These are phyloP conservation scores for Pulchroboletus neoregius DNA, from an alignment of 1,284 basidiomycete species.

Conservation along the genomic window DNA sequence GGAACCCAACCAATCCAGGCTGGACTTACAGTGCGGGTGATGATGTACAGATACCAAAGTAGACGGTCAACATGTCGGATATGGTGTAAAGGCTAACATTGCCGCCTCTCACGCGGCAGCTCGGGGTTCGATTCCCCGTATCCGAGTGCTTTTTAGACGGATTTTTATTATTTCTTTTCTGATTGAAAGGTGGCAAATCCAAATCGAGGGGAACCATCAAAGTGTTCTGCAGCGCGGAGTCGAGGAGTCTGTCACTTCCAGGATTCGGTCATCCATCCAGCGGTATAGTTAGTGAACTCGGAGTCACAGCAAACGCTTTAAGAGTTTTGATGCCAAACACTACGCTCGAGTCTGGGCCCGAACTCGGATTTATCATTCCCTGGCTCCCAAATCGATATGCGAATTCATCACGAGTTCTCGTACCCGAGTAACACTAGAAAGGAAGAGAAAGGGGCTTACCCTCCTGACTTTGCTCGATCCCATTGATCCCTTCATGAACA, in stretches of 20 bases:
- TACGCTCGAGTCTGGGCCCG: no score
- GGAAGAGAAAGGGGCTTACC: neutral
- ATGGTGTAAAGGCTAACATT: constrained; percentile 68
- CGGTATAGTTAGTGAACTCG: no score
- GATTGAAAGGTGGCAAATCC: neutral
- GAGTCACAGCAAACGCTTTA: no score
- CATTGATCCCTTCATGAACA: neutral
- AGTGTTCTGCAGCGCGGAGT: neutral
- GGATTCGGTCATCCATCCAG: no score
- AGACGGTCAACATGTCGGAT: constrained; percentile 32
- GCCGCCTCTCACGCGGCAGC: constrained; percentile 61
- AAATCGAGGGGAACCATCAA: neutral
- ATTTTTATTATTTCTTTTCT: no score
- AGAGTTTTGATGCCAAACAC: no score
- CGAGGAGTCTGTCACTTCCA: neutral
- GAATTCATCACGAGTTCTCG: no score
- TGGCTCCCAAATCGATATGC: no score
- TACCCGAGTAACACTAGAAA: neutral
- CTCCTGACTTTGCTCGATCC: neutral
- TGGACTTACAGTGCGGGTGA: no score
- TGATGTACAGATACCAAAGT: neutral
- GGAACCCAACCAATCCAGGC: no score
- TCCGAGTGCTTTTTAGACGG: constrained; percentile 39
- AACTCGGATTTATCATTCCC: no score
- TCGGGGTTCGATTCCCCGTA: constrained; percentile 61